phyloP scores from a whole-genome alignment of 306 rosid species.

The Dalbergia cultrata region DNA sequence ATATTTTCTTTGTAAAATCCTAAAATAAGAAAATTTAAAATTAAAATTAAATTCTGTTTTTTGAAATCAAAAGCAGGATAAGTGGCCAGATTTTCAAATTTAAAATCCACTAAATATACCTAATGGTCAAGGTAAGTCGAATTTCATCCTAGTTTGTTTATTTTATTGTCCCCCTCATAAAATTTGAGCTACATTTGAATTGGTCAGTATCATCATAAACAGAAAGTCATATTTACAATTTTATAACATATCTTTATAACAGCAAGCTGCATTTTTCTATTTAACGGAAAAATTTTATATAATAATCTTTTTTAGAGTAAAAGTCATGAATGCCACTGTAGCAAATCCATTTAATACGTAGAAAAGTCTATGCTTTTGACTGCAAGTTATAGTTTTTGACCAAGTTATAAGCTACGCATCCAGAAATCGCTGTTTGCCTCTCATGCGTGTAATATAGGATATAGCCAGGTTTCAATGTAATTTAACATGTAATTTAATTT shows the following conservation, averaged over 20 bases:
- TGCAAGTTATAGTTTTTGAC: background rate
- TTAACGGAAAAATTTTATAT: too few relatives aligned
- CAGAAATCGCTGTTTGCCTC: background rate
- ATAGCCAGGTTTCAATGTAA: background rate
- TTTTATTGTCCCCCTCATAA: background rate
- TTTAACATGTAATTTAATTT: too few relatives aligned
- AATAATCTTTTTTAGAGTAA: too few relatives aligned
- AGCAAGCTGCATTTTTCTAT: too few relatives aligned
- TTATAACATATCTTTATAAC: too few relatives aligned
- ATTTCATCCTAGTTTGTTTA: background rate
- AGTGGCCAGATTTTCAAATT: background rate
- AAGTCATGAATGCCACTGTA: background rate
- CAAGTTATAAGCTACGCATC: background rate
- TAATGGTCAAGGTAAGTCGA: background rate
- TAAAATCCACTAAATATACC: background rate
- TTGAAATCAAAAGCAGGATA: too few relatives aligned
- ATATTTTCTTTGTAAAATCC: too few relatives aligned
- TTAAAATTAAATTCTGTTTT: too few relatives aligned
- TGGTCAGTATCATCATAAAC: background rate
- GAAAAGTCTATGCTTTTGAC: too few relatives aligned
- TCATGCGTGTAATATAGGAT: background rate
- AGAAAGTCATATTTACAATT: background rate
- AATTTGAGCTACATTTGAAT: background rate
- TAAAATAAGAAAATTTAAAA: too few relatives aligned
- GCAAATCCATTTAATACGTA: background rate